These are phyloP conservation scores for Mycena pura DNA, from an alignment of 768 basidiomycete genomes.

Conservation along the genomic window DNA sequence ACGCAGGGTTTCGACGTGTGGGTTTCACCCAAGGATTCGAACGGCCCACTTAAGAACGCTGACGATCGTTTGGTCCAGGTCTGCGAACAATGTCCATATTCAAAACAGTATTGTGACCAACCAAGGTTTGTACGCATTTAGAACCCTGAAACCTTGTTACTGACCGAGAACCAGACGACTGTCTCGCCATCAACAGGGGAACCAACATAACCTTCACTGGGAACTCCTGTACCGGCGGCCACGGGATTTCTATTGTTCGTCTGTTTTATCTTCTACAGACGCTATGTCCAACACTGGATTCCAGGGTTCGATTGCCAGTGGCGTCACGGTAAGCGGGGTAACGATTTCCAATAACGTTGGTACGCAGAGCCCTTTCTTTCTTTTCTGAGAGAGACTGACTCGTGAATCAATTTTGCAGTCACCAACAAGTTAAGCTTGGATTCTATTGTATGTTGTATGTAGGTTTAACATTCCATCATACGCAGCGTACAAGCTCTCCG, in stretches of 20 bases:
- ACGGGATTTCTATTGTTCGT: conserved; percentile 23
- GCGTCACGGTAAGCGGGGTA: conserved; percentile 12
- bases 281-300: neutral
- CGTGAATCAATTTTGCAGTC: neutral
- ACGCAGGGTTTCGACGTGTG: conserved; percentile 12
- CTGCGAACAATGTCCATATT: conserved; percentile 25
- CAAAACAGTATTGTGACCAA: conserved; percentile 25
- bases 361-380: neutral
- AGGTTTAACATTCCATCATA: neutral
- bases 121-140: no score
- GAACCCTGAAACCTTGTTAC: neutral
- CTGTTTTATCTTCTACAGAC: neutral
- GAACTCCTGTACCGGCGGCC: conserved; percentile 27
- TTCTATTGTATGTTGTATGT: neutral
- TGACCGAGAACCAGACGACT: conserved; percentile 22
- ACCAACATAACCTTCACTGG: conserved; percentile 27
- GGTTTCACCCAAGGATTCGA: neutral
- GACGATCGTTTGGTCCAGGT: neutral
- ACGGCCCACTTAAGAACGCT: no score
- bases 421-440: conserved; percentile 17
- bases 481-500: conserved; percentile 27
- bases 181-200: conserved; percentile 29
- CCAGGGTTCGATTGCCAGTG: conserved; percentile 22
- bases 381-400: neutral
- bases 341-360: conserved; percentile 27